Conservation (phyloP, 495 filamentous ascomycete genomes). For the Aspergillus ellipticus region DNA sequence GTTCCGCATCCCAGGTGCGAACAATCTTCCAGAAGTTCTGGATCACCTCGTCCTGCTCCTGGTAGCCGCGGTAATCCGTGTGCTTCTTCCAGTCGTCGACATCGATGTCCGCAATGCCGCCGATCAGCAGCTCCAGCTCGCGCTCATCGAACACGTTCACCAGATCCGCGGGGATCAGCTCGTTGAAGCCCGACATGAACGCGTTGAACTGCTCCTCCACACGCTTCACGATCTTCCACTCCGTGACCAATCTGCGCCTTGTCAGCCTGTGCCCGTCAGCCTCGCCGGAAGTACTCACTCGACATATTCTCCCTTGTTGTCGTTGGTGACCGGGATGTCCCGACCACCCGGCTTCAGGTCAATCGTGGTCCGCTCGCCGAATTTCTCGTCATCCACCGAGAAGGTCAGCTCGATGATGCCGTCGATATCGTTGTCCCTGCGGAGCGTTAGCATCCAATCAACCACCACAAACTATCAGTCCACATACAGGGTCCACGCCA, state of each 20-base stretch:
- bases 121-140: slow-evolving; percentile 93
- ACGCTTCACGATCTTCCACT: slow-evolving; percentile 98
- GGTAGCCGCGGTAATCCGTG: slow-evolving; percentile 99
- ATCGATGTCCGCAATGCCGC: slow-evolving; percentile 98
- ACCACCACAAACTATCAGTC: background rate
- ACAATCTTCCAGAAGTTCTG: slow-evolving; percentile 99
- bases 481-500: slow-evolving; percentile 86
- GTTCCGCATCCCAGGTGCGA: slow-evolving; percentile 94
- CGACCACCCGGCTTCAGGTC: slow-evolving; percentile 88
- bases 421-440: slow-evolving; percentile 87
- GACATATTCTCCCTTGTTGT: slow-evolving; percentile 92
- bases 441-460: background rate
- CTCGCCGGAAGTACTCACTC: slow-evolving; percentile 55
- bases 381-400: slow-evolving; percentile 93
- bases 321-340: slow-evolving; percentile 93
- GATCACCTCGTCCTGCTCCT: slow-evolving; percentile 93
- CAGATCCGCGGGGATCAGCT: slow-evolving; percentile 92
- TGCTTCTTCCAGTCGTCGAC: slow-evolving; percentile 99
- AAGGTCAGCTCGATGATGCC: slow-evolving; percentile 92
- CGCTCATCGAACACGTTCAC: slow-evolving; percentile 99
- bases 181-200: slow-evolving; percentile 95
- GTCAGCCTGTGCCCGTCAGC: background rate
- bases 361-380: slow-evolving; percentile 87
- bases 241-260: slow-evolving; percentile 73
- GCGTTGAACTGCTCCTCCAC: slow-evolving; percentile 97